Percentiles rank a stretch among this genome's conserved stretches.
These are phyloP conservation scores for Hypoxylon sp. DNA, from an alignment of 2,329 filamentous ascomycete species.

Conservation along the genomic window DNA sequence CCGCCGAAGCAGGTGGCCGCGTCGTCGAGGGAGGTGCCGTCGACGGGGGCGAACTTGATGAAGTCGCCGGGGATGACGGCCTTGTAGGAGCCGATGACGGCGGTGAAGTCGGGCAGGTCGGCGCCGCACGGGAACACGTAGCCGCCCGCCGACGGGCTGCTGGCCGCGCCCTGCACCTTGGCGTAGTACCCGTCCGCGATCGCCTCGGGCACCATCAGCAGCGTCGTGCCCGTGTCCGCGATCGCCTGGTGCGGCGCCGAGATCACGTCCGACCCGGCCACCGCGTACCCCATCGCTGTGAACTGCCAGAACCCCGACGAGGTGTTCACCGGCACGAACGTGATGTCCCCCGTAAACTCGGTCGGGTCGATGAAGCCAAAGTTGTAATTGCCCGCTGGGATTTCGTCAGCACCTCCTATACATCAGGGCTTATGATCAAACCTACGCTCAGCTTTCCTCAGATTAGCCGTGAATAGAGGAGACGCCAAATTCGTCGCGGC, in stretches of 20 bases:
- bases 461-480: conserved; percentile 63
- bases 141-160: conserved; percentile 52
- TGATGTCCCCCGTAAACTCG: conserved; percentile 65
- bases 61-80: conserved; percentile 46
- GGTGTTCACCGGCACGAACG: conserved; percentile 63
- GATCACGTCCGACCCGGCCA: conserved; percentile 50
- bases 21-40: conserved; percentile 60
- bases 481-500: conserved; percentile 41
- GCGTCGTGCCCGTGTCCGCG: conserved; percentile 73
- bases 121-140: conserved; percentile 64
- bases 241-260: conserved; percentile 42
- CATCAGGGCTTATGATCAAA: too few relatives aligned
- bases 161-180: conserved; percentile 59
- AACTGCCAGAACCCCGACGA: conserved; percentile 71
- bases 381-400: conserved; percentile 47
- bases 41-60: conserved; percentile 56
- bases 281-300: conserved; percentile 61
- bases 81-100: conserved; percentile 39
- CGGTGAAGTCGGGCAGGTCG: conserved; percentile 53
- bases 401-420: conserved; percentile 18
- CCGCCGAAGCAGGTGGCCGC: conserved; percentile 68
- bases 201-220: conserved; percentile 62
- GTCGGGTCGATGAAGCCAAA: conserved; percentile 60
- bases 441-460: conserved; percentile 49
- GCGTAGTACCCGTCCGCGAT: conserved; percentile 66